A percentile compares a stretch with the other conserved stretches of the same genome.
phyloP scores from a whole-genome alignment of 202 grass and related monocot species.

The Carex arenaria region DNA sequence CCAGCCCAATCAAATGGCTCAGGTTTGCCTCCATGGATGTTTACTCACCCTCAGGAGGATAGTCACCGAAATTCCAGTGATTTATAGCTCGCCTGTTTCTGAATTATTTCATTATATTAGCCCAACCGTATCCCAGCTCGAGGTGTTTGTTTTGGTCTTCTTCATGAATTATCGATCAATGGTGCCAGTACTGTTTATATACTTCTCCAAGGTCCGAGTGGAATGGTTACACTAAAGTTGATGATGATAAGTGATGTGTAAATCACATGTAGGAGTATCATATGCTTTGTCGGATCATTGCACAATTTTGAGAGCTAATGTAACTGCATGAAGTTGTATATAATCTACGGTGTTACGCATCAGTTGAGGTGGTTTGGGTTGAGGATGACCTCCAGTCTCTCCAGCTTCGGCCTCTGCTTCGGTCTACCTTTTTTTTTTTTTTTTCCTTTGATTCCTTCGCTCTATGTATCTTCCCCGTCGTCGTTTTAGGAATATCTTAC shows the following conservation, averaged over 20 bases:
- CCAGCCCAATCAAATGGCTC: background rate
- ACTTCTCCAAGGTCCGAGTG: background rate
- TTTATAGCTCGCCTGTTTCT: background rate
- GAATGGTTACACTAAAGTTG: background rate
- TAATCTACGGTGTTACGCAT: background rate
- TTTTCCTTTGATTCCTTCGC: too few species aligned
- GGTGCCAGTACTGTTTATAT: background rate
- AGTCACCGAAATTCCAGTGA: background rate
- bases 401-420: too few species aligned
- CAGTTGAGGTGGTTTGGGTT: too few species aligned
- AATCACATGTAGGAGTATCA: background rate
- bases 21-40: conserved; percentile 27
- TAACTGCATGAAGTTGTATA: background rate
- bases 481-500: too few species aligned
- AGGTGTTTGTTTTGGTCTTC: background rate
- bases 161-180: background rate
- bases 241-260: background rate
- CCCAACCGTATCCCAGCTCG: background rate
- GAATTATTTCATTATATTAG: background rate
- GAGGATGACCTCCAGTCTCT: too few species aligned
- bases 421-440: too few species aligned
- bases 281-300: background rate
- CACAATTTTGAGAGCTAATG: background rate
- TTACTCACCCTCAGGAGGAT: background rate
- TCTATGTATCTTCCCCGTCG: too few species aligned